phyloP scores from a whole-genome alignment of 306 rosid species.

The Senna tora region DNA sequence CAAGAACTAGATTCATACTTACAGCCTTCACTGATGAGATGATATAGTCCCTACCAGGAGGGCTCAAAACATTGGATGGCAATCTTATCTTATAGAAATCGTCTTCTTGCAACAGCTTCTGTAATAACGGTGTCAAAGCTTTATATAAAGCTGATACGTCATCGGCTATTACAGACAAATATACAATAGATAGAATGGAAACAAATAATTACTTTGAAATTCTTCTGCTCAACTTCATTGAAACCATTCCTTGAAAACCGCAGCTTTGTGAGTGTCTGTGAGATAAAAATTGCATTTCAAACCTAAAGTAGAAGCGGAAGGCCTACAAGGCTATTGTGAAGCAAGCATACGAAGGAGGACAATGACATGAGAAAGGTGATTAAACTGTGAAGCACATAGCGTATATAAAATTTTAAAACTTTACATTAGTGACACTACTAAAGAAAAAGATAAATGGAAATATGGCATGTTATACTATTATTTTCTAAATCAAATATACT shows the following conservation, averaged over 20 bases:
- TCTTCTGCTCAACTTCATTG: slow-evolving; percentile 61
- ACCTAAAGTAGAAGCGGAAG: slow-evolving; percentile 2
- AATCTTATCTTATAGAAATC: slow-evolving; percentile 86
- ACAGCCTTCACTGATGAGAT: slow-evolving; percentile 89
- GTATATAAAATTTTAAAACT: too few species aligned
- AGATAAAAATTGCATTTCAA: slow-evolving; percentile 38
- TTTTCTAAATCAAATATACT: too few species aligned
- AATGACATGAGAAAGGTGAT: background rate
- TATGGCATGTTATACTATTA: too few species aligned
- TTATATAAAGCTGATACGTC: slow-evolving; percentile 11
- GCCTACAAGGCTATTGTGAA: background rate
- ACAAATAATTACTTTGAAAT: slow-evolving; percentile 54
- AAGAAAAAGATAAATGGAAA: too few species aligned
- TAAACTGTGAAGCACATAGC: too few species aligned
- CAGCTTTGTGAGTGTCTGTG: slow-evolving; percentile 90
- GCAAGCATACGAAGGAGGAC: too few species aligned
- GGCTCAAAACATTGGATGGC: slow-evolving; percentile 73
- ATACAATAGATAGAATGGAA: background rate
- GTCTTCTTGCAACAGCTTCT: slow-evolving; percentile 75
- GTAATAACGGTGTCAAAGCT: slow-evolving; percentile 36
- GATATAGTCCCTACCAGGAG: slow-evolving; percentile 73
- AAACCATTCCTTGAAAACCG: slow-evolving; percentile 78
- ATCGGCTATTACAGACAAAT: background rate
- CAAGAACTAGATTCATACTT: slow-evolving; percentile 42
- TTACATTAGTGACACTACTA: too few species aligned